Conservation (phyloP, 106 monocot species). For the Dioscorea dumetorum region DNA sequence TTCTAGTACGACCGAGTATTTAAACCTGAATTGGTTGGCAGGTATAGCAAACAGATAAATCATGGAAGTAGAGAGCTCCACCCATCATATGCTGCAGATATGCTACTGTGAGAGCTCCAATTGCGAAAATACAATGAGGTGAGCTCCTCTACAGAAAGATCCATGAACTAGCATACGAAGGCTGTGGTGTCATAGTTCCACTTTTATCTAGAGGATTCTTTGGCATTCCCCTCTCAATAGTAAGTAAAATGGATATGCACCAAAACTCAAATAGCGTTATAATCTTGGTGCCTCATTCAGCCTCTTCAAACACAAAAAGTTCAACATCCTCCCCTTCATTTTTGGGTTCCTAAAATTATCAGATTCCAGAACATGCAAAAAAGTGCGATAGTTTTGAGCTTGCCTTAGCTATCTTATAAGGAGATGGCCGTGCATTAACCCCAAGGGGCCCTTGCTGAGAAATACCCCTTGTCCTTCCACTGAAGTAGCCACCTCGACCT, state of each 20-base stretch:
- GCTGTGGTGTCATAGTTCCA: conserved; percentile 5
- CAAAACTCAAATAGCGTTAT: conserved; percentile 8
- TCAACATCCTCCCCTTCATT: conserved; percentile 27
- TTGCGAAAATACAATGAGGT: conserved; percentile 14
- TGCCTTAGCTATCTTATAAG: conserved; percentile 94
- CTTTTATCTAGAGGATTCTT: conserved; percentile 17
- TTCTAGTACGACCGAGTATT: conserved; percentile 5
- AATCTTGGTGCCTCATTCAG: conserved; percentile 11
- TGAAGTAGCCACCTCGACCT: conserved; percentile 43
- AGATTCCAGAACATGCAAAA: conserved; percentile 56
- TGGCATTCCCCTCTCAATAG: conserved; percentile 17
- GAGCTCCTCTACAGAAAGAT: conserved; percentile 21
- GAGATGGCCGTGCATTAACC: conserved; percentile 47
- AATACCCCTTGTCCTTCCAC: conserved; percentile 54
- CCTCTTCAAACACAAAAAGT: conserved; percentile 12
- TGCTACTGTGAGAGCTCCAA: conserved; percentile 30
- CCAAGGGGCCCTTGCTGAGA: conserved; percentile 60
- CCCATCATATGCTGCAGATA: conserved; percentile 31
- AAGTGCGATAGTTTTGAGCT: conserved; percentile 56
- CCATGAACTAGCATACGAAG: conserved; percentile 23
- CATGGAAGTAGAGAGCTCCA: conserved; percentile 42
- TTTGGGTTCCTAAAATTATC: conserved; percentile 26
- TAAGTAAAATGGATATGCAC: conserved; percentile 19
- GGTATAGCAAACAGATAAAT: conserved; percentile 29
- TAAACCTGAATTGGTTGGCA: conserved; percentile 9